Evolutionary conservation across 305 asterid species (phyloP).

Genomic region (Fraxinus nigra): DNA sequence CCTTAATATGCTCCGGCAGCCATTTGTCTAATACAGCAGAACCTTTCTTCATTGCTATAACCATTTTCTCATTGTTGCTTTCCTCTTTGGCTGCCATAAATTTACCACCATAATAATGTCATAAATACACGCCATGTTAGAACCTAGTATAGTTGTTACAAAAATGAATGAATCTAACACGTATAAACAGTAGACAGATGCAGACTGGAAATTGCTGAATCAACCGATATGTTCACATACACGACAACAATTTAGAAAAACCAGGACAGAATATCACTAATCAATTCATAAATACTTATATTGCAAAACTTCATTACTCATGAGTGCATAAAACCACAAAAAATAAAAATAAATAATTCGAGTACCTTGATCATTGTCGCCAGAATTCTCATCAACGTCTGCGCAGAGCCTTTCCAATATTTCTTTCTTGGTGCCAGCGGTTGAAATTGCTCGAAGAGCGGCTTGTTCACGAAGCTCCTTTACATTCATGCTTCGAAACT

Average conservation of each 20-base stretch:
- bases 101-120: constrained; percentile 21
- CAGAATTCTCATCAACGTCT: constrained; percentile 26
- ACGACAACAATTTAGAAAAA: not conserved
- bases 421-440: constrained; percentile 59
- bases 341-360: not conserved
- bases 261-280: not conserved
- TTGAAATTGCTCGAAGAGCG: constrained; percentile 38
- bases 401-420: constrained; percentile 61
- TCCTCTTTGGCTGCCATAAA: constrained; percentile 32
- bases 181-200: not conserved
- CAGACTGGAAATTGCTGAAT: not conserved
- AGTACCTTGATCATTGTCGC: constrained; percentile 20
- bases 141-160: constrained; percentile 11
- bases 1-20: constrained; percentile 71
- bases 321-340: no score
- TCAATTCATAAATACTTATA: not conserved
- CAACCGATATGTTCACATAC: not conserved
- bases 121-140: constrained; percentile 20
- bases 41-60: constrained; percentile 74
- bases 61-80: constrained; percentile 47
- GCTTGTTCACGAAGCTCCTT: constrained; percentile 68
- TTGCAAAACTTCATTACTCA: constrained; percentile 18
- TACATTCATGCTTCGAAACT: constrained; percentile 45
- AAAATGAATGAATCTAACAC: not conserved
- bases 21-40: constrained; percentile 75